Evolutionary conservation across 2,329 filamentous ascomycete genomes (phyloP), one percentile per base, ranked within the genome.

Genomic region (Ascochyta koolunga): DNA sequence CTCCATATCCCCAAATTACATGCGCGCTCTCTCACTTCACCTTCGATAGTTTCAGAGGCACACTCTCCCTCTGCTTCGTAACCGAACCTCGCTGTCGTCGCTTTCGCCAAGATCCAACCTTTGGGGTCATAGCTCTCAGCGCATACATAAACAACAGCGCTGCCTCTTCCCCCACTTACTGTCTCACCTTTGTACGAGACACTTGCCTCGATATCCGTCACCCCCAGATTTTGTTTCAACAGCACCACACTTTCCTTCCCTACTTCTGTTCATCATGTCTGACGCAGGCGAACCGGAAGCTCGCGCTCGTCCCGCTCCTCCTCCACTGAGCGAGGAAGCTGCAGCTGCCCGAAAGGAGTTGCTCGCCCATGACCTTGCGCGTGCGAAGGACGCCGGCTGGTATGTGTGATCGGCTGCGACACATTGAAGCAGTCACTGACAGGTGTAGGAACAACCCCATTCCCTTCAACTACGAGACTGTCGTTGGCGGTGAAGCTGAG

Each of bases 401-500:
- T 50, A 31, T 27, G 40, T 31, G 13, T 15, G 18, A 13, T 22
- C 16, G 4, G 29, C 5, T 3, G 2, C 4, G 5, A 6, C 22
- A 15, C 2, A 29, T 5, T 4, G 13, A 3, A 18, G 29, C 41
- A 21, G 19, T n/a, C 24, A 41, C 41, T 54, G 40, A 54, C 35
- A 29, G 1, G 8, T 31, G 16, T 19, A 54, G 51, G 51, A 75
- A 74, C 9, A 65, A 79, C 41, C 76, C 75, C 0, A 69, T 75
- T 2, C 72, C 78, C 0, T 79, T 82, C 62, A 77, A 86, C 63
- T 86, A 87, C 33, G 68, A 76, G 1, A 67, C 68, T 9, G 69
- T 65, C 24, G 35, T 50, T 25, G 64, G 70, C 3, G 55, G 65
- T n/a, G 67, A 69, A 13, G 48, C 59, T 19, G 62, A 47, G 42